Evolutionary conservation across 345 rosid genomes (phyloP), one percentile per base, ranked within the genome.

Genomic region (Rhodomyrtus tomentosa): DNA sequence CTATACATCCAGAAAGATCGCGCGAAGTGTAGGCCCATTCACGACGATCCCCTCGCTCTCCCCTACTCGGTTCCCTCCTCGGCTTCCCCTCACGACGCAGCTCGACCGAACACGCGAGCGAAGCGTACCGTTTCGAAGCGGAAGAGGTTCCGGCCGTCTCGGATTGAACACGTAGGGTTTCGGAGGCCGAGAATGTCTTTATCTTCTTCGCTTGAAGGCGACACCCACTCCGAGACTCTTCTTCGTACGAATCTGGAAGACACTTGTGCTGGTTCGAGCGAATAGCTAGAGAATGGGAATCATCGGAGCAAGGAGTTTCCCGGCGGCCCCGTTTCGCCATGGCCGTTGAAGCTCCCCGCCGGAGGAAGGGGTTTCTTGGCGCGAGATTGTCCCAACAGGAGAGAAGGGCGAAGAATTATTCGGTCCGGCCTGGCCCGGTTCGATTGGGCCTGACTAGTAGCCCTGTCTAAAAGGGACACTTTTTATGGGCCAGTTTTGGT

Each of bases 1-100:
- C 91, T 89, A 54, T 79, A 84, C 58, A 83, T 50, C 82, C 53
- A 18, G 91, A 88, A 81, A 85, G 56, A 84, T 91, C 89, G 45
- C 87, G 58, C 29, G 86, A 85, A 55, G 90, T 87, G 87, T 74
- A 88, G 82, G 87, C 58, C 92, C 92, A 91, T 85, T 62, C 85
- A 82, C 93, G 92, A 50, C 84, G 83, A 49, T 80, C 52, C 54
- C 85, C 74, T 13, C 29, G 40, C 56, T 50, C 76, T 5, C 59
- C 25, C 55, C 84, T 42, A 18, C 84, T 82, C 73, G 54, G 76
- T 45, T 83, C 29, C 53, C 74, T 83, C 68, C 74, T 80, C 54
- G 82, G 55, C 76, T 84, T 81, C 76, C 3, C 36, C 59, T 56
- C 29, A 18, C 45, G n/a, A 10, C 80, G 82, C 45, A 6, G 45